phyloP scores from a whole-genome alignment of 768 basidiomycete species.

The Rhodocollybia butyracea region DNA sequence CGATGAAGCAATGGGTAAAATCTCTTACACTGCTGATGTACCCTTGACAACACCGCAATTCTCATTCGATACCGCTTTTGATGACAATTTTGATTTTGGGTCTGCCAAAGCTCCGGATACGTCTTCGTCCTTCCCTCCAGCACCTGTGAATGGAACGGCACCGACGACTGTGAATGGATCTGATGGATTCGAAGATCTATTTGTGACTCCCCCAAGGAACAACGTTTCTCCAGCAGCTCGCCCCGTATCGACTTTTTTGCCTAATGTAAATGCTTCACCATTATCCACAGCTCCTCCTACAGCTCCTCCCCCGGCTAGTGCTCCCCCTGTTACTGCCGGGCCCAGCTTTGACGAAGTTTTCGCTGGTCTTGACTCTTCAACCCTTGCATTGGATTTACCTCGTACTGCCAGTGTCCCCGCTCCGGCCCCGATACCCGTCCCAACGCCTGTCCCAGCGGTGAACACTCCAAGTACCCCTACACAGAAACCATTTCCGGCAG shows the following conservation, averaged over 20 bases:
- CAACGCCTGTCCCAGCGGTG: background rate
- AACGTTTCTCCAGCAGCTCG: constrained; percentile 14
- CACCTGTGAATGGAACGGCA: constrained; percentile 25
- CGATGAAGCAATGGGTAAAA: constrained; percentile 69
- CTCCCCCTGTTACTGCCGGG: constrained; percentile 32
- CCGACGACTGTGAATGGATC: constrained; percentile 9
- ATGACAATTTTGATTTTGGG: constrained; percentile 60
- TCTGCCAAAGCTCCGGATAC: constrained; percentile 23
- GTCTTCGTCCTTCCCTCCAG: constrained; percentile 26
- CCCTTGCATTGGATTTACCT: constrained; percentile 38
- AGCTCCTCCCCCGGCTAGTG: constrained; percentile 29
- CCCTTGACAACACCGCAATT: constrained; percentile 41
- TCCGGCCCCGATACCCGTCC: background rate
- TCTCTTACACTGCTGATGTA: constrained; percentile 33
- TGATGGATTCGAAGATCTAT: constrained; percentile 31
- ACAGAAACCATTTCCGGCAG: constrained; percentile 25
- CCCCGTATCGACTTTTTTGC: constrained; percentile 6
- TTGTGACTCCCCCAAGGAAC: constrained; percentile 21
- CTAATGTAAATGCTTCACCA: constrained; percentile 1
- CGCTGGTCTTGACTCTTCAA: constrained; percentile 39
- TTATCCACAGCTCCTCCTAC: constrained; percentile 23
- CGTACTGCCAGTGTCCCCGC: constrained; percentile 14
- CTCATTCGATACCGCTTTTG: constrained; percentile 64
- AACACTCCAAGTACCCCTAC: constrained; percentile 20
- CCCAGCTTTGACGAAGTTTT: constrained; percentile 60